Percentiles rank a stretch among this genome's conserved stretches.
Evolutionary conservation across 73 alveolate genomes (phyloP).

Genomic region (Paramecium pentaurelia): DNA sequence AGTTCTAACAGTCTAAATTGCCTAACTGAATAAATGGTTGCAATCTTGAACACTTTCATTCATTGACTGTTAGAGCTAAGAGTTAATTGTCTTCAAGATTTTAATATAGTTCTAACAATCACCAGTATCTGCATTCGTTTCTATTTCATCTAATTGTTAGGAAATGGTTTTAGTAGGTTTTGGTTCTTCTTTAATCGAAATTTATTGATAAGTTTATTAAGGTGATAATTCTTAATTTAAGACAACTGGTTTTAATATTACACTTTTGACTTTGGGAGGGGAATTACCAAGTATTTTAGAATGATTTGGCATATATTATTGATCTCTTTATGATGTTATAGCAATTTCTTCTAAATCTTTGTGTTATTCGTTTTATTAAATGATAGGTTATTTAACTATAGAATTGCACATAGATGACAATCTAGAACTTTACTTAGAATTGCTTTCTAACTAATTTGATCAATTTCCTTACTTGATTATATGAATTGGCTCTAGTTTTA

Average conservation of each 20-base stretch:
- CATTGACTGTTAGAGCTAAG: not conserved
- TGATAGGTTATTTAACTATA: not conserved
- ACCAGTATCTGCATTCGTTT: not conserved
- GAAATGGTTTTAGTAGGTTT: not conserved
- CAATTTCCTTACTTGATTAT: not conserved
- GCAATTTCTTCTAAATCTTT: not conserved
- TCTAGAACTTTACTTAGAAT: conserved; percentile 1
- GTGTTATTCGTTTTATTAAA: not conserved
- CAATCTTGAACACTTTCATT: not conserved
- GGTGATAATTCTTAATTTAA: not conserved
- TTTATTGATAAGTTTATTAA: not conserved
- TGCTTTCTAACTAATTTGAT: conserved; percentile 1
- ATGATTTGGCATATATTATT: not conserved
- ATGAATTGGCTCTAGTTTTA: not conserved
- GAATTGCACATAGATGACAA: not conserved
- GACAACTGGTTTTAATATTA: not conserved
- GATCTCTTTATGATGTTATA: not conserved
- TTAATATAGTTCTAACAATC: not conserved
- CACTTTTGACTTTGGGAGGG: not conserved
- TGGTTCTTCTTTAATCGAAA: not conserved
- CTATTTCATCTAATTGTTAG: not conserved
- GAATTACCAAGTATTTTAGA: not conserved
- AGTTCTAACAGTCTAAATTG: not conserved
- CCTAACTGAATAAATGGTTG: not conserved
- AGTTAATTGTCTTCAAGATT: not conserved